phyloP scores from a whole-genome alignment of 1,284 basidiomycete species.

The Moniliophthora roreri region DNA sequence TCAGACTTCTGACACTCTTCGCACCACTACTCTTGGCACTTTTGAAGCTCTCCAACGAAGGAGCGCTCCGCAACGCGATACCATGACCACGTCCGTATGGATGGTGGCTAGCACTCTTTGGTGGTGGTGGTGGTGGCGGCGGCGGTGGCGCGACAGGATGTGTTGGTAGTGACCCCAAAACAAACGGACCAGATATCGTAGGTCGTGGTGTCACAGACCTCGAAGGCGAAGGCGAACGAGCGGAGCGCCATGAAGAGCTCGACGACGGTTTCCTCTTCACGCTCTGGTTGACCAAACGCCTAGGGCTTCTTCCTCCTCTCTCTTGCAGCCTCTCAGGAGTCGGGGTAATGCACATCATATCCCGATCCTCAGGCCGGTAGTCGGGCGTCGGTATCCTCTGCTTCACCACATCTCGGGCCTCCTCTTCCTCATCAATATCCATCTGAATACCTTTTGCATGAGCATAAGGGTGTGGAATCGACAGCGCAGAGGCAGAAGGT shows the following conservation, averaged over 20 bases:
- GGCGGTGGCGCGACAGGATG: slow-evolving; percentile 18
- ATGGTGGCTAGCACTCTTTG: slow-evolving; percentile 8
- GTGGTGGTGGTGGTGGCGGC: slow-evolving; percentile 11
- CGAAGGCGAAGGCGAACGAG: not conserved
- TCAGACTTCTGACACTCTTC: slow-evolving; percentile 28
- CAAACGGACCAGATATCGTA: slow-evolving; percentile 41
- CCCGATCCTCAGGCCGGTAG: slow-evolving; percentile 1
- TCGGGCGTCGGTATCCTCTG: not conserved
- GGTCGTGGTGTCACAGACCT: slow-evolving; percentile 20
- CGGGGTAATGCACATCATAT: slow-evolving; percentile 9
- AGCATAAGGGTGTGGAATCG: slow-evolving; percentile 5
- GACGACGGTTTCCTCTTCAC: slow-evolving; percentile 7
- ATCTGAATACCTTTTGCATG: slow-evolving; percentile 3
- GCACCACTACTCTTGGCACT: slow-evolving; percentile 35
- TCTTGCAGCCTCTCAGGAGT: slow-evolving; percentile 12
- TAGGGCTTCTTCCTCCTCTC: slow-evolving; percentile 7
- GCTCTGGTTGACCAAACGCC: slow-evolving; percentile 3
- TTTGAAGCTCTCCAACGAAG: slow-evolving; percentile 45
- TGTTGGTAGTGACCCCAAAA: slow-evolving; percentile 29
- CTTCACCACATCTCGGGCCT: no score
- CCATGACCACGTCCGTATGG: slow-evolving; percentile 2
- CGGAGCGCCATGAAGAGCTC: not conserved
- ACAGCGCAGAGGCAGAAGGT: not conserved
- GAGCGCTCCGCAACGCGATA: slow-evolving; percentile 31
- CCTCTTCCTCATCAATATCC: not conserved